Conservation (phyloP, 1,284 basidiomycete genomes). For the Ustilago lituana region DNA sequence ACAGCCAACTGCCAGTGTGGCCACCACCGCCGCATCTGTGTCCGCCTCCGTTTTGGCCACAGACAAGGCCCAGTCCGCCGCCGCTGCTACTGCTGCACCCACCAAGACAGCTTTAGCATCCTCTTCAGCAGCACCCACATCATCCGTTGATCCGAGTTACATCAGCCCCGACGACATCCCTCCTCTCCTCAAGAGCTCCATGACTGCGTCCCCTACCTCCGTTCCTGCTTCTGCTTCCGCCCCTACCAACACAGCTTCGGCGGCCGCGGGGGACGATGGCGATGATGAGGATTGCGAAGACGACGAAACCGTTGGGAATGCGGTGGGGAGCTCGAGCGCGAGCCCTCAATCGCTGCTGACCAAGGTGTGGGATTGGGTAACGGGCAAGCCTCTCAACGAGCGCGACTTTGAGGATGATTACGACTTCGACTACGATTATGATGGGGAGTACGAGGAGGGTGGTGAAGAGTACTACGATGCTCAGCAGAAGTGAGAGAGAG, state of each 20-base stretch:
- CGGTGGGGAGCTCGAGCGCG: neutral
- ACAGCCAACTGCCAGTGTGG: neutral
- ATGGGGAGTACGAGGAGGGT: neutral
- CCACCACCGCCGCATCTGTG: neutral
- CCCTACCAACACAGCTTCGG: neutral
- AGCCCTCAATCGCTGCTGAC: conserved; percentile 11
- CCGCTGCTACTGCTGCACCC: conserved; percentile 2
- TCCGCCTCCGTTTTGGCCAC: neutral
- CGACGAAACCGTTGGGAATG: conserved; percentile 3
- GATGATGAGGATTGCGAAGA: conserved; percentile 28
- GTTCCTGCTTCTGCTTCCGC: neutral
- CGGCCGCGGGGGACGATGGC: neutral
- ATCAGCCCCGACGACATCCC: conserved; percentile 25
- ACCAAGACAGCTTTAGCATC: conserved; percentile 7
- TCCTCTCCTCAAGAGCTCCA: conserved; percentile 23
- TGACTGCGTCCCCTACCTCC: neutral
- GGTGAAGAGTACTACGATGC: conserved; percentile 21
- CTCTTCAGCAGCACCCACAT: neutral
- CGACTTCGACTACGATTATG: conserved; percentile 14
- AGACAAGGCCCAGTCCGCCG: neutral
- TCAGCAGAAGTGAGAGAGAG: conserved; percentile 10
- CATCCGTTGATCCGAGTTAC: conserved; percentile 12
- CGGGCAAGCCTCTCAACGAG: conserved; percentile 17
- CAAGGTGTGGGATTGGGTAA: conserved; percentile 40
- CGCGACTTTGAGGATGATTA: conserved; percentile 20